phyloP scores from a whole-genome alignment of 2,329 filamentous ascomycete genomes.

The Meredithiella fracta region DNA sequence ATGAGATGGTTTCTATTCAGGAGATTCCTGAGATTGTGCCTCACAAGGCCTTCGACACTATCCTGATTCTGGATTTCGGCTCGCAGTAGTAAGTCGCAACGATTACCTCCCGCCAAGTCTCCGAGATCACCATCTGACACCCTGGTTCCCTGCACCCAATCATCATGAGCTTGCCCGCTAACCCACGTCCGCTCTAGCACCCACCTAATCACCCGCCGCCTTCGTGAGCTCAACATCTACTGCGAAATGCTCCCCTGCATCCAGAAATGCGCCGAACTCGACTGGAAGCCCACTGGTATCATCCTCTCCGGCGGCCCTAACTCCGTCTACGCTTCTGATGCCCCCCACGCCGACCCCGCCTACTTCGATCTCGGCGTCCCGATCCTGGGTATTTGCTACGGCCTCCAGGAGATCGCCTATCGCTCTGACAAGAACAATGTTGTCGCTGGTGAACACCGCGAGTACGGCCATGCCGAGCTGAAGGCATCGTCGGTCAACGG shows the following conservation, averaged over 20 bases:
- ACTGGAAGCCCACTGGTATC: constrained; percentile 69
- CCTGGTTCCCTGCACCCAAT: background rate
- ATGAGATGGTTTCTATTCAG: constrained; percentile 6
- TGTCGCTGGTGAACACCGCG: constrained; percentile 21
- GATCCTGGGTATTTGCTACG: constrained; percentile 39
- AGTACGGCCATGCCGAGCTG: constrained; percentile 57
- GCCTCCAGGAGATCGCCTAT: constrained; percentile 49
- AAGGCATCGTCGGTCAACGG: constrained; percentile 39
- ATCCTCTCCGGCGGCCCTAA: constrained; percentile 40
- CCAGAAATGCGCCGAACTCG: constrained; percentile 59
- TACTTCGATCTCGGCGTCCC: constrained; percentile 60
- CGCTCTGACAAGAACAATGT: constrained; percentile 47
- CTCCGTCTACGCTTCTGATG: constrained; percentile 65
- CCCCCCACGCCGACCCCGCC: constrained; percentile 62
- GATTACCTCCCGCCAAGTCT: background rate
- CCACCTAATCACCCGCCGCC: constrained; percentile 57
- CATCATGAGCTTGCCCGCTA: background rate
- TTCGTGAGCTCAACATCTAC: constrained; percentile 67
- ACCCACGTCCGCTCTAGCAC: constrained; percentile 37
- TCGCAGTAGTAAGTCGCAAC: constrained; percentile 19
- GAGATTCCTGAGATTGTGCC: constrained; percentile 17
- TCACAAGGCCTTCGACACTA: constrained; percentile 34
- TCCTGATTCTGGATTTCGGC: constrained; percentile 55
- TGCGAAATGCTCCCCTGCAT: constrained; percentile 81
- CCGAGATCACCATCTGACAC: background rate